A percentile compares a stretch with the other conserved stretches of the same genome.
Conservation (phyloP, 495 filamentous ascomycete species). For the Penicillium arizonense region DNA sequence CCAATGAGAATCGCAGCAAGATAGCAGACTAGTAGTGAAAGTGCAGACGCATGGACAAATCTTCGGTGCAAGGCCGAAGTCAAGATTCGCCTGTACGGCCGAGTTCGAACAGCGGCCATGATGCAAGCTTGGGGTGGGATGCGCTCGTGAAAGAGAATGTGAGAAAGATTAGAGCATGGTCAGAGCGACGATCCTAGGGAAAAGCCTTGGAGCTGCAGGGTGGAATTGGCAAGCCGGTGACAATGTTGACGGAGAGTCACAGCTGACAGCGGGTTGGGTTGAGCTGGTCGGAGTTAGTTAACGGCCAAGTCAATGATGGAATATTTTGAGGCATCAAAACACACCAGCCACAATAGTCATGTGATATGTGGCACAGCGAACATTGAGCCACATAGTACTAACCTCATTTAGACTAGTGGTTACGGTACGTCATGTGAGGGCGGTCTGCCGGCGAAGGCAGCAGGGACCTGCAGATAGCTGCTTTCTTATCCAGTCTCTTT, state of each 20-base stretch:
- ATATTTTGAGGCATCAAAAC: slow-evolving; percentile 43
- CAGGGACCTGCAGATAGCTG: slow-evolving; percentile 13
- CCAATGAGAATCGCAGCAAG: slow-evolving; percentile 68
- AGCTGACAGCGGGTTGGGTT: slow-evolving; percentile 5
- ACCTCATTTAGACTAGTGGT: slow-evolving; percentile 17
- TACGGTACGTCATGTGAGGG: slow-evolving; percentile 36
- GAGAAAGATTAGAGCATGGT: slow-evolving; percentile 37
- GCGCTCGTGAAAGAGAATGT: slow-evolving; percentile 26
- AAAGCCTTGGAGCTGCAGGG: slow-evolving; percentile 8
- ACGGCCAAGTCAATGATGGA: slow-evolving; percentile 15
- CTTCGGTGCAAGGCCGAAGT: slow-evolving; percentile 85
- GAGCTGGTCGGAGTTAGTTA: slow-evolving; percentile 9
- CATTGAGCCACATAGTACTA: slow-evolving; percentile 10
- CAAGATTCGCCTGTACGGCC: slow-evolving; percentile 83
- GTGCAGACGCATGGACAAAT: slow-evolving; percentile 70
- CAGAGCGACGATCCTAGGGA: slow-evolving; percentile 16
- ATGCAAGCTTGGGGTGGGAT: slow-evolving; percentile 29
- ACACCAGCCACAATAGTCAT: slow-evolving; percentile 38
- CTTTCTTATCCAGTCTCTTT: slow-evolving; percentile 6
- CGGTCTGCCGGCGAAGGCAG: slow-evolving; percentile 30
- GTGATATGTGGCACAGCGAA: slow-evolving; percentile 14
- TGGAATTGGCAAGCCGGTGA: slow-evolving; percentile 1
- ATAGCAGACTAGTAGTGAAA: slow-evolving; percentile 71
- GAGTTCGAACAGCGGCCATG: slow-evolving; percentile 48
- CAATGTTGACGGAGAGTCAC: slow-evolving; percentile 3